Evolutionary conservation across 768 basidiomycete genomes (phyloP), one percentile per base, ranked within the genome.

Genomic region (Stropharia rugosoannulata): DNA sequence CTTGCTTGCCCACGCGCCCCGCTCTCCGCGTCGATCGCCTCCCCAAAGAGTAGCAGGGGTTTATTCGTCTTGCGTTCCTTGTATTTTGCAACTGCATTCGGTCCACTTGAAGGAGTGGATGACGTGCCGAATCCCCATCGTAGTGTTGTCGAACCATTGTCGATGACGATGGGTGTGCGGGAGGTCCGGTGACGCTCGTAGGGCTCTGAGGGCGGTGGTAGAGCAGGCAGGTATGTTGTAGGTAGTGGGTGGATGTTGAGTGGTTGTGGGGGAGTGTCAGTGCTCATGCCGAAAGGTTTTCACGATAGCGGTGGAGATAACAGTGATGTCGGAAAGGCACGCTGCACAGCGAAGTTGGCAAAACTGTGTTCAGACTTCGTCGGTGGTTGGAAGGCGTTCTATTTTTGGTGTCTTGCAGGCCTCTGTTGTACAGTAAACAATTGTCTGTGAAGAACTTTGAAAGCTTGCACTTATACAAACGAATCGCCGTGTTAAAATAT

Each of bases 1-100:
- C 84, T 86, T 6, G 86, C 80, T 67, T 91, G 90, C 1, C 84
- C 81, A 62, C 88, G 82, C 55, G 92, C 88, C 10, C 86, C 89
- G 39, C 88, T 89, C 68, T 99, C 97, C 11, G 85, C 77, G 42
- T 97, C 95, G 29, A 93, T 84, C 10, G 85, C 93, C 32, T 89
- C 85, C 0, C 97, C 97, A 55, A 96, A 96, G 11, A 98, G 77
- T 29, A 95, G 68, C n/a, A 95, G 74, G 0, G 86, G 88, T 57
- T 81, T 86, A 68, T 93, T 93, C 12, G 80, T 84, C 68, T 86
- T 89, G 62, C 95, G 82, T 63, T 98, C 97, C 69, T 92, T 92
- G 74, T 91, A 98, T 66, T 89, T 89, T 49, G 94, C 82, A 15
- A 95, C 77, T 41, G 87, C 81, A 63, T 94, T 95, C 1, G 83